phyloP scores from a whole-genome alignment of 805 yeast genomes.

The Grigorovia jiainica region DNA sequence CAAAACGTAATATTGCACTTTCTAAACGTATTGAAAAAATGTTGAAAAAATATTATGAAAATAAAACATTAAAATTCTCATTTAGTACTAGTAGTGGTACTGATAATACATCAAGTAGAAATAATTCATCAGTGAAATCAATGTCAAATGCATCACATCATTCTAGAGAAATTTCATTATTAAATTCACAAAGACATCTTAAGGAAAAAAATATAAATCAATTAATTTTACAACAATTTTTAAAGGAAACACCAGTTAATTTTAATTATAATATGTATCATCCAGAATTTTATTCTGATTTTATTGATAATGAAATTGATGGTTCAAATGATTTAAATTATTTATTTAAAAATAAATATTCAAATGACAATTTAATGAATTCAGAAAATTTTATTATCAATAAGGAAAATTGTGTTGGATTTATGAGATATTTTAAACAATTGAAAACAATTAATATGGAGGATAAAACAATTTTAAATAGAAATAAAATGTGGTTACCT shows the following conservation, averaged over 20 bases:
- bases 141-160: background rate
- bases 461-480: background rate
- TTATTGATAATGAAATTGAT: background rate
- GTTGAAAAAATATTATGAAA: slow-evolving; percentile 1
- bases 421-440: background rate
- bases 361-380: background rate
- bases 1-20: background rate
- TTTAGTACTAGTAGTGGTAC: background rate
- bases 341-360: background rate
- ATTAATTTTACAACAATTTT: slow-evolving; percentile 1
- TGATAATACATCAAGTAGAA: background rate
- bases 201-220: background rate
- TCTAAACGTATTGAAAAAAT: background rate
- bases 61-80: background rate
- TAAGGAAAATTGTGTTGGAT: background rate
- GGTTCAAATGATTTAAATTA: background rate
- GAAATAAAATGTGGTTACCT: background rate
- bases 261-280: background rate
- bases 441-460: background rate
- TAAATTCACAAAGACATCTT: slow-evolving; percentile 1
- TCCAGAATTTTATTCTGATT: background rate
- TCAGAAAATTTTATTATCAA: background rate
- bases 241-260: background rate
- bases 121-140: background rate
- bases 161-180: background rate